phyloP scores from a whole-genome alignment of 352 stramenopile genomes.

The Pythium coloratum region DNA sequence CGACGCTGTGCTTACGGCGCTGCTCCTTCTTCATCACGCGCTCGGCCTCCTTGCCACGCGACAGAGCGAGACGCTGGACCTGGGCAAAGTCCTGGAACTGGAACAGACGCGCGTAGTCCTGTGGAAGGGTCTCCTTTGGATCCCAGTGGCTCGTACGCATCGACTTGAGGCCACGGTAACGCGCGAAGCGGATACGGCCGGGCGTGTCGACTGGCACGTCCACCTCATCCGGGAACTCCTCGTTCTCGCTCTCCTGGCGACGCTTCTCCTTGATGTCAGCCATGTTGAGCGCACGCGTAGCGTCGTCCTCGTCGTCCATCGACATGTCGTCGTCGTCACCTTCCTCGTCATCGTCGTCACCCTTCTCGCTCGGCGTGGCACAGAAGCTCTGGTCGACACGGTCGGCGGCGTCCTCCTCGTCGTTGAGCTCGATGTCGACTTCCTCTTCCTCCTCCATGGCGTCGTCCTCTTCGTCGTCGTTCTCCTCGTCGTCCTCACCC shows the following conservation, averaged over 20 bases:
- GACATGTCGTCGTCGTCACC: slow-evolving; percentile 77
- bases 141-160: slow-evolving; percentile 97
- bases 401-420: slow-evolving; percentile 49
- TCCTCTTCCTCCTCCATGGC: slow-evolving; percentile 22
- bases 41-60: slow-evolving; percentile 72
- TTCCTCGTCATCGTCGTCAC: slow-evolving; percentile 55
- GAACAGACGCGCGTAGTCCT: slow-evolving; percentile 96
- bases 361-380: slow-evolving; percentile 59
- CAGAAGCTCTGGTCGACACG: slow-evolving; percentile 81
- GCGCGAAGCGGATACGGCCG: slow-evolving; percentile 74
- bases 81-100: slow-evolving; percentile 96
- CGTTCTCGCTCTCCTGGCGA: slow-evolving; percentile 90
- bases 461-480: slow-evolving; percentile 57
- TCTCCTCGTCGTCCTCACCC: slow-evolving; percentile 48
- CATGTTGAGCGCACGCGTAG: slow-evolving; percentile 34
- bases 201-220: slow-evolving; percentile 60
- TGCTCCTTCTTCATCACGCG: slow-evolving; percentile 67
- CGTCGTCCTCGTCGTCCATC: slow-evolving; percentile 68
- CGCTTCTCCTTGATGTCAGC: slow-evolving; percentile 77
- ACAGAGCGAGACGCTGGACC: slow-evolving; percentile 92
- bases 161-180: slow-evolving; percentile 96
- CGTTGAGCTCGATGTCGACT: slow-evolving; percentile 26
- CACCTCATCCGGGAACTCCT: slow-evolving; percentile 97
- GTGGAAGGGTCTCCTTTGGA: slow-evolving; percentile 97
- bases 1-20: slow-evolving; percentile 48